Percentiles rank a stretch among this genome's conserved stretches.
Conservation (phyloP, 202 grass and related monocot genomes). For the Alloteropsis angusta region DNA sequence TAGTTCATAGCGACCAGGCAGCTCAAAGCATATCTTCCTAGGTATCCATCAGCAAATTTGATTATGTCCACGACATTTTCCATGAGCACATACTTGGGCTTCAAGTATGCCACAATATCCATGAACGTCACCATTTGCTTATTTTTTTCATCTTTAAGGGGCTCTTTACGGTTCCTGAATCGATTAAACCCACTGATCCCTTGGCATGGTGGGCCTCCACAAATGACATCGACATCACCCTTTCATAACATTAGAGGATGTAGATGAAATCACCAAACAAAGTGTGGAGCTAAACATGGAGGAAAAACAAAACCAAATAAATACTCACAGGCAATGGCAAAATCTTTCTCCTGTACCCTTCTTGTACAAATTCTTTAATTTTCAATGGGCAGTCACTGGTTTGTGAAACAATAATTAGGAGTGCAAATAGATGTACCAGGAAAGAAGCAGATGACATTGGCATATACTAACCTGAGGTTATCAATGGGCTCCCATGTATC, state of each 20-base stretch:
- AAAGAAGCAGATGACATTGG: neutral
- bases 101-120: slow-evolving; percentile 55
- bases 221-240: slow-evolving; percentile 58
- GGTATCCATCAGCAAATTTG: slow-evolving; percentile 53
- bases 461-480: slow-evolving; percentile 46
- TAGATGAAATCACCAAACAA: neutral
- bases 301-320: neutral
- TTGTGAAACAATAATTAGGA: slow-evolving; percentile 17
- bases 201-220: slow-evolving; percentile 69
- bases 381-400: slow-evolving; percentile 49
- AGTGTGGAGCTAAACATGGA: neutral
- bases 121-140: slow-evolving; percentile 60
- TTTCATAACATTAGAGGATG: neutral
- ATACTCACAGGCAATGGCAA: slow-evolving; percentile 56
- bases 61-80: slow-evolving; percentile 76
- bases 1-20: slow-evolving; percentile 56
- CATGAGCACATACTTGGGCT: slow-evolving; percentile 70
- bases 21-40: slow-evolving; percentile 56
- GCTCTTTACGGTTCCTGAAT: slow-evolving; percentile 45
- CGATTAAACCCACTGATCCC: slow-evolving; percentile 69
- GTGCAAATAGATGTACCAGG: neutral
- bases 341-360: slow-evolving; percentile 41
- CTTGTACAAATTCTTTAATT: slow-evolving; percentile 64
- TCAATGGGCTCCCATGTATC: slow-evolving; percentile 79
- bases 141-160: slow-evolving; percentile 64